Conservation (phyloP, 2,329 filamentous ascomycete genomes). For the Botrytis squamosa region DNA sequence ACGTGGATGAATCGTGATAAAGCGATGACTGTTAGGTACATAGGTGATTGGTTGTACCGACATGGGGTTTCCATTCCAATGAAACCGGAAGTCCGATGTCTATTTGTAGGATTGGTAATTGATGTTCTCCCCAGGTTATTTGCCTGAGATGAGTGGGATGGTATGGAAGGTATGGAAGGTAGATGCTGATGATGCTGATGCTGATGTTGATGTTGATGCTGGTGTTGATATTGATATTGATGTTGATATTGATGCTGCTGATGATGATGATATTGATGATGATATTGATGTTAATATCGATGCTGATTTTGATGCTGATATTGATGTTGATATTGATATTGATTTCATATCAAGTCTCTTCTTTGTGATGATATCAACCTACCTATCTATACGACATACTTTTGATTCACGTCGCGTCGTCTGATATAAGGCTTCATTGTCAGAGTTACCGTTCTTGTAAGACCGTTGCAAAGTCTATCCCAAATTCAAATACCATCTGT, state of each 20-base stretch:
- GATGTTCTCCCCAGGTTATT: not conserved
- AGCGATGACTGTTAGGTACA: not conserved
- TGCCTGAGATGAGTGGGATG: not conserved
- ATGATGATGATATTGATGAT: too few relatives aligned
- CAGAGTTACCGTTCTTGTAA: not conserved
- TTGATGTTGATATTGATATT: not conserved
- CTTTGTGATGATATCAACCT: not conserved
- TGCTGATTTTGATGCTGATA: not conserved
- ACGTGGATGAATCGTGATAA: not conserved
- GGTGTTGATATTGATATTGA: too few relatives aligned
- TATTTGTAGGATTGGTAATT: not conserved
- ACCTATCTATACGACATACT: not conserved
- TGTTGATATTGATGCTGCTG: not conserved
- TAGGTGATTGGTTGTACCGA: not conserved
- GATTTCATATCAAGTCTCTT: not conserved
- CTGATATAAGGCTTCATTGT: not conserved
- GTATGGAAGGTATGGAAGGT: not conserved
- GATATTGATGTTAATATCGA: not conserved
- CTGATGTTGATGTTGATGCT: not conserved
- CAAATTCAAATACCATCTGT: not conserved
- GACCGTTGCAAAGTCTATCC: not conserved
- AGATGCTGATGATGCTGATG: too few relatives aligned
- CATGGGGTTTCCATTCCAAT: not conserved
- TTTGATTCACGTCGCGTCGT: not conserved
- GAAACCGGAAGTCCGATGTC: conserved; percentile 6